A percentile compares a stretch with the other conserved stretches of the same genome.
These are phyloP conservation scores for Debaryomyces castellii DNA, from an alignment of 805 yeast genomes.

Conservation along the genomic window DNA sequence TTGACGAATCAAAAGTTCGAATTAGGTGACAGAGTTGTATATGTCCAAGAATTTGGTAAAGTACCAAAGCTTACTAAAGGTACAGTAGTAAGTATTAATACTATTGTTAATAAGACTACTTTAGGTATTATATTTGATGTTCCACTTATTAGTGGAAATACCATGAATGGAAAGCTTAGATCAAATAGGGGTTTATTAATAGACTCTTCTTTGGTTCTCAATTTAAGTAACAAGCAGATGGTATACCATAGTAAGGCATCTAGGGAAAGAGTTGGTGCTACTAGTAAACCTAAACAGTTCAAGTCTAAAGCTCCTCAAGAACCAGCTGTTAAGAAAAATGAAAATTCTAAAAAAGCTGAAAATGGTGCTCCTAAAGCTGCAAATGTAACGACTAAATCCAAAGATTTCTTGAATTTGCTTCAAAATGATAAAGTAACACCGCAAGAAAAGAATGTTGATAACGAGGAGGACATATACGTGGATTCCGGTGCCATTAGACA, in stretches of 20 bases:
- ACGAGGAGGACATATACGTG: conserved; percentile 14
- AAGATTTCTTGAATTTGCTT: conserved; percentile 31
- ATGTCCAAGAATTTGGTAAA: conserved; percentile 82
- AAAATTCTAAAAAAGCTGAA: conserved; percentile 1
- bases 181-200: conserved; percentile 83
- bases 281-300: background rate
- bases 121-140: conserved; percentile 82
- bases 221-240: conserved; percentile 71
- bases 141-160: conserved; percentile 79
- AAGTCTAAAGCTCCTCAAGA: conserved; percentile 19
- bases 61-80: conserved; percentile 88
- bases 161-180: conserved; percentile 71
- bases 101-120: conserved; percentile 60
- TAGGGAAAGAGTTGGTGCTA: conserved; percentile 20
- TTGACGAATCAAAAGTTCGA: conserved; percentile 74
- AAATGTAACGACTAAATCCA: conserved; percentile 24
- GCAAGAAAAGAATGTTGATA: conserved; percentile 16
- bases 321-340: too few species aligned
- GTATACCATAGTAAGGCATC: conserved; percentile 74
- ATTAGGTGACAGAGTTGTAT: conserved; percentile 87
- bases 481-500: conserved; percentile 37
- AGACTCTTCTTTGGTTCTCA: conserved; percentile 78
- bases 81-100: conserved; percentile 70
- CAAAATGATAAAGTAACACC: conserved; percentile 8
- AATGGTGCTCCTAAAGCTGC: conserved; percentile 14